These are phyloP conservation scores for Aureobasidium musti DNA, from an alignment of 2,329 filamentous ascomycete genomes.

Conservation along the genomic window DNA sequence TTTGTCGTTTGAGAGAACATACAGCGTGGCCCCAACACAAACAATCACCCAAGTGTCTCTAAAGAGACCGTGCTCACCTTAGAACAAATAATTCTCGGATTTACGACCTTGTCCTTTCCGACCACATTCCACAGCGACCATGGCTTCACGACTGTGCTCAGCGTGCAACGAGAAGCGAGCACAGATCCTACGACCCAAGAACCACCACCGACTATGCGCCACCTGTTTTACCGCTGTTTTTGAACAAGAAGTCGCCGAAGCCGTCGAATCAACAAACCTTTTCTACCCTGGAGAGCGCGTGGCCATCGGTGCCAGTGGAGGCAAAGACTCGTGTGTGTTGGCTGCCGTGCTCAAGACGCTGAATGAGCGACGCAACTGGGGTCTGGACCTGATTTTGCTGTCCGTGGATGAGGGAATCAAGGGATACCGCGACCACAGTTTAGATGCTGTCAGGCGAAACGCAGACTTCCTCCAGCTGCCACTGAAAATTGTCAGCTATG, in stretches of 20 bases:
- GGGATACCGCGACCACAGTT: constrained; percentile 91
- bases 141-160: constrained; percentile 77
- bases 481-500: constrained; percentile 88
- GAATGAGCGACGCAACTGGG: constrained; percentile 86
- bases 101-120: not conserved
- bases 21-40: not conserved
- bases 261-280: constrained; percentile 77
- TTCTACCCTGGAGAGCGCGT: constrained; percentile 83
- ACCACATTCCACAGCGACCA: constrained; percentile 42
- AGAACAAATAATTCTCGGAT: constrained; percentile 1
- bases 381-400: constrained; percentile 79
- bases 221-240: constrained; percentile 84
- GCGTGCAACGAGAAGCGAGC: constrained; percentile 76
- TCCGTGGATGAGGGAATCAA: constrained; percentile 98
- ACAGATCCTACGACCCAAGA: constrained; percentile 90
- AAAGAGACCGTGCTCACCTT: not conserved
- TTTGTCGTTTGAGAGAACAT: not conserved
- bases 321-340: constrained; percentile 95
- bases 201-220: constrained; percentile 90
- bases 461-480: constrained; percentile 88
- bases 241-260: constrained; percentile 91
- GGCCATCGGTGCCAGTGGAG: constrained; percentile 93
- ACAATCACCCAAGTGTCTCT: not conserved
- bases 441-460: constrained; percentile 96
- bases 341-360: constrained; percentile 93